Conservation (phyloP, 257 asterid species). For the Jacaranda copaia region DNA sequence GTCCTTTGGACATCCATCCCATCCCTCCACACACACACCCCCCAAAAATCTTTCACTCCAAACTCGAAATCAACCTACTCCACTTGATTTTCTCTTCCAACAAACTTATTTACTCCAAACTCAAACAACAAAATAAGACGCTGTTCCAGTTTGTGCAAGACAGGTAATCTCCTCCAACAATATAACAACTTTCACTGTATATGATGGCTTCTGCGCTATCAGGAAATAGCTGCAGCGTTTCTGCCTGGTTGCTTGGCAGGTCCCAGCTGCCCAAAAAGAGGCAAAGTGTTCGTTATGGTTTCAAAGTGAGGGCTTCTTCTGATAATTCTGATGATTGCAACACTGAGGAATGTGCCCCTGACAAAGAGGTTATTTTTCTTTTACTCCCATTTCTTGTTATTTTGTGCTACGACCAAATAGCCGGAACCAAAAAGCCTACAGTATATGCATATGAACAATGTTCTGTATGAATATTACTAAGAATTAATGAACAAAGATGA, state of each 20-base stretch:
- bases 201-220: constrained; percentile 56
- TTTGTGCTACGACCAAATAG: neutral
- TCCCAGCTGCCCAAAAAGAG: constrained; percentile 41
- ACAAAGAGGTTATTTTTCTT: constrained; percentile 74
- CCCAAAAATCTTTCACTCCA: neutral
- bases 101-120: neutral
- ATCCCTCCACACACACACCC: constrained; percentile 36
- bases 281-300: constrained; percentile 34
- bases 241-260: constrained; percentile 46
- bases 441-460: neutral
- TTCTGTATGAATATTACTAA: neutral
- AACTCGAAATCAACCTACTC: neutral
- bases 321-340: constrained; percentile 75
- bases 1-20: neutral
- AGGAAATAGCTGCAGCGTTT: constrained; percentile 52
- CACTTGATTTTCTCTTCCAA: neutral
- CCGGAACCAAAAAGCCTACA: neutral
- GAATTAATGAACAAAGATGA: neutral
- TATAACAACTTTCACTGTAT: neutral
- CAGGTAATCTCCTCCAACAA: too few species aligned
- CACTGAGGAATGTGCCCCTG: constrained; percentile 93
- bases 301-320: constrained; percentile 56
- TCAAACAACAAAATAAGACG: neutral
- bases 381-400: neutral
- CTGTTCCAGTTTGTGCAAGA: neutral